A percentile compares a stretch with the other conserved stretches of the same genome.
Evolutionary conservation across 345 rosid species (phyloP).

Genomic region (Diplotaxis tenuifolia): DNA sequence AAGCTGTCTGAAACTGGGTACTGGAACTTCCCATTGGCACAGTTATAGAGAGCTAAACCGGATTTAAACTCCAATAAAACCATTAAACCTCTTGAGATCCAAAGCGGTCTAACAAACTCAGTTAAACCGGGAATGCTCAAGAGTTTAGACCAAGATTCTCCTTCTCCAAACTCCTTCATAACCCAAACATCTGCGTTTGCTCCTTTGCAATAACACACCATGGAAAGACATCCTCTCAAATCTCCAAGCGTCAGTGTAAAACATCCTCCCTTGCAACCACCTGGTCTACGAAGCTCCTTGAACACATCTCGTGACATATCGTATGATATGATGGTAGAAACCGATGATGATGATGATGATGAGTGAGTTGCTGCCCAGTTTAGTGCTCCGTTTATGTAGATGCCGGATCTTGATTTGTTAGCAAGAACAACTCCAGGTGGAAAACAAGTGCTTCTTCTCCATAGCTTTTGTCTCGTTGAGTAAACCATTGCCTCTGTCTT

Average conservation of each 20-base stretch:
- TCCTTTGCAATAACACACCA: conserved; percentile 13
- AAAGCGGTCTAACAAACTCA: conserved; percentile 23
- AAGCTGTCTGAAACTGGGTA: conserved; percentile 22
- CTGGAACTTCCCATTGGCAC: conserved; percentile 8
- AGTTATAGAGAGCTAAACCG: conserved; percentile 36
- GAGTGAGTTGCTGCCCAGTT: conserved; percentile 30
- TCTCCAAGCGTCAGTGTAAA: conserved; percentile 31
- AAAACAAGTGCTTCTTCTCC: conserved; percentile 28
- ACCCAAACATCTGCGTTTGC: conserved; percentile 36
- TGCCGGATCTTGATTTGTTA: conserved; percentile 24
- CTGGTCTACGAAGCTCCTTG: conserved; percentile 6
- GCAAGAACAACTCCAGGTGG: conserved; percentile 10
- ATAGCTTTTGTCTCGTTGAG: conserved; percentile 28
- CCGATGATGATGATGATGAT: background rate
- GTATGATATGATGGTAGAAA: conserved; percentile 29
- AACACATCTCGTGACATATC: conserved; percentile 33
- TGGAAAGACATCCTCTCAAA: conserved; percentile 27
- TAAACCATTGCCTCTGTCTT: conserved; percentile 22
- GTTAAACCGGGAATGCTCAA: conserved; percentile 29
- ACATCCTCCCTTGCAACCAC: conserved; percentile 28
- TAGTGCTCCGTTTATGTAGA: conserved; percentile 34
- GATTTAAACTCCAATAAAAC: conserved; percentile 38
- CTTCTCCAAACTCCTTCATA: conserved; percentile 32
- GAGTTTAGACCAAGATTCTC: conserved; percentile 33
- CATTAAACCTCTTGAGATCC: conserved; percentile 31